phyloP scores from a whole-genome alignment of 2,329 filamentous ascomycete genomes.

The Microascus cirrosus region DNA sequence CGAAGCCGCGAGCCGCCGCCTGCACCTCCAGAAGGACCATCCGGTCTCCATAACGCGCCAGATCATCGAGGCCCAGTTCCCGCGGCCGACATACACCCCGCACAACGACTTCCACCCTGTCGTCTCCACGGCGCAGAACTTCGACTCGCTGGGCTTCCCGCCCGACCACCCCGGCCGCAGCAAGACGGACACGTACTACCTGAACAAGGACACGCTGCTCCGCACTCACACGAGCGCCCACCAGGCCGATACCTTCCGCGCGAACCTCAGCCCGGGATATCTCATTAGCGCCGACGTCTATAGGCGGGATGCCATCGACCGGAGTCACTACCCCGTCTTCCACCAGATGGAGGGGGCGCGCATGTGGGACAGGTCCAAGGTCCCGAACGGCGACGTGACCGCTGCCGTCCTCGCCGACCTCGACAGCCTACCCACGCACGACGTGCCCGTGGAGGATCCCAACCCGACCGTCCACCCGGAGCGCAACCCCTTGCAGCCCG shows the following conservation, averaged over 20 bases:
- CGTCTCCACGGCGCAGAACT: slow-evolving; percentile 78
- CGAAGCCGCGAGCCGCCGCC: slow-evolving; percentile 57
- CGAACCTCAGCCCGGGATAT: slow-evolving; percentile 65
- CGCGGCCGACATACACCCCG: slow-evolving; percentile 57
- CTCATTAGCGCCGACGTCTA: slow-evolving; percentile 94
- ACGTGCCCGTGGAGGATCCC: slow-evolving; percentile 70
- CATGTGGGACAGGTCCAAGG: slow-evolving; percentile 67
- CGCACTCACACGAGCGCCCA: slow-evolving; percentile 94
- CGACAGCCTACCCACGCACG: slow-evolving; percentile 58
- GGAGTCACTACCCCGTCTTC: slow-evolving; percentile 91
- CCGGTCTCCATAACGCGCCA: slow-evolving; percentile 83
- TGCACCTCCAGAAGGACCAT: slow-evolving; percentile 89
- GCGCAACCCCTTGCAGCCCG: slow-evolving; percentile 70
- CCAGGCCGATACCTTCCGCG: slow-evolving; percentile 70
- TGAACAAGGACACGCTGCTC: slow-evolving; percentile 74
- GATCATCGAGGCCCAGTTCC: slow-evolving; percentile 85
- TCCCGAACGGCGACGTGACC: slow-evolving; percentile 43
- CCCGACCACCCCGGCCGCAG: slow-evolving; percentile 77
- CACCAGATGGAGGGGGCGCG: slow-evolving; percentile 97
- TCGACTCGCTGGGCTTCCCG: slow-evolving; percentile 92
- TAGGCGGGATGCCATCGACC: slow-evolving; percentile 85
- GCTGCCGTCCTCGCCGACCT: slow-evolving; percentile 61
- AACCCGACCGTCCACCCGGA: slow-evolving; percentile 67
- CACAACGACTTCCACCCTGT: slow-evolving; percentile 75
- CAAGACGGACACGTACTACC: slow-evolving; percentile 88